phyloP scores from a whole-genome alignment of 768 basidiomycete species.

The Dentipellis sp. region DNA sequence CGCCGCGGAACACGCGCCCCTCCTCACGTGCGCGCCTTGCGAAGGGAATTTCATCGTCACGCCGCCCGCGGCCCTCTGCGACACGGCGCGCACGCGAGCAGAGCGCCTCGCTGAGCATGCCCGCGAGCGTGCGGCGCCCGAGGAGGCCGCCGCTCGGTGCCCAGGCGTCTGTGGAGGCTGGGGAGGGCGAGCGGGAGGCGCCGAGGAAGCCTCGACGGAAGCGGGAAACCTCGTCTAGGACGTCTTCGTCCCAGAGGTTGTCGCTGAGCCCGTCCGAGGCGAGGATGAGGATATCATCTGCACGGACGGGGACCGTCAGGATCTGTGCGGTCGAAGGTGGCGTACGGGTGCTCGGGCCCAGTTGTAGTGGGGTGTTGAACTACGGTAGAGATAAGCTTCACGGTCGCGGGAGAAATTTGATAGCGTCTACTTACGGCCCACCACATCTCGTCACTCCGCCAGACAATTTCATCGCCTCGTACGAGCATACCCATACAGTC shows the following conservation, averaged over 20 bases:
- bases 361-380: slow-evolving; percentile 61
- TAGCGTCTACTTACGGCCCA: slow-evolving; percentile 48
- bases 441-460: slow-evolving; percentile 92
- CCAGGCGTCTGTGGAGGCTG: neutral
- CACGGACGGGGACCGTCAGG: slow-evolving; percentile 57
- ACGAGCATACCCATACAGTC: slow-evolving; percentile 87
- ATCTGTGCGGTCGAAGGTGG: slow-evolving; percentile 61
- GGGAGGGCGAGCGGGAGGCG: neutral
- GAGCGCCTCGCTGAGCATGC: slow-evolving; percentile 70
- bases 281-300: slow-evolving; percentile 72
- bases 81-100: slow-evolving; percentile 41
- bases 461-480: slow-evolving; percentile 67
- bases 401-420: neutral
- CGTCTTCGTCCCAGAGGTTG: slow-evolving; percentile 84
- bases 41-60: slow-evolving; percentile 64
- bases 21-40: slow-evolving; percentile 68
- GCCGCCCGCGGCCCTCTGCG: slow-evolving; percentile 6
- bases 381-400: slow-evolving; percentile 8
- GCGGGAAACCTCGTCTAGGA: slow-evolving; percentile 69
- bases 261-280: slow-evolving; percentile 78
- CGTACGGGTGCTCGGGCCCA: slow-evolving; percentile 52
- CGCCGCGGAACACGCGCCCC: slow-evolving; percentile 65
- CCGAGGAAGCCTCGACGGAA: slow-evolving; percentile 35
- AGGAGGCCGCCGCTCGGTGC: slow-evolving; percentile 22
- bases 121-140: slow-evolving; percentile 47